Percentiles rank a stretch among this genome's conserved stretches.
Conservation (phyloP, 176 grass and related monocot species). For the Eleusine coracana region DNA sequence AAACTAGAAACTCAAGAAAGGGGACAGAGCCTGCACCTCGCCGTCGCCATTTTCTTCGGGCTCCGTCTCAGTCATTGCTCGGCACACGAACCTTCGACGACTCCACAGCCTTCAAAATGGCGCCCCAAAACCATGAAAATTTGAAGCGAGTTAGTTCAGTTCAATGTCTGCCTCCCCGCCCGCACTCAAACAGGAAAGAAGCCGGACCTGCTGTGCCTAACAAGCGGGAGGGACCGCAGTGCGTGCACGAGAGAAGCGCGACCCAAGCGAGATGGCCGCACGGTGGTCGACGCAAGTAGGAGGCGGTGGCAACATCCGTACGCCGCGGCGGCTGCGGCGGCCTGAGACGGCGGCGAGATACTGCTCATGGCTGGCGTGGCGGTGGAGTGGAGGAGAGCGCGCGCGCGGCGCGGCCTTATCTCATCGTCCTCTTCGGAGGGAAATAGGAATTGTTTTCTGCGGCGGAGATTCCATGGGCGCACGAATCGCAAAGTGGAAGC, state of each 20-base stretch:
- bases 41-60: slow-evolving; percentile 59
- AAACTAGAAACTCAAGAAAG: not conserved
- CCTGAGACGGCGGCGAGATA: slow-evolving; percentile 28
- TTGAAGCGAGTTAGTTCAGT: not conserved
- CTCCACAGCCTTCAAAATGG: slow-evolving; percentile 38
- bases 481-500: not conserved
- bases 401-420: slow-evolving; percentile 55
- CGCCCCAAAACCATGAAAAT: not conserved
- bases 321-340: not conserved
- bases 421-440: not conserved
- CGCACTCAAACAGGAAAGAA: slow-evolving; percentile 22
- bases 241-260: slow-evolving; percentile 22
- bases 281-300: slow-evolving; percentile 35
- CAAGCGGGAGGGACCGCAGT: slow-evolving; percentile 25
- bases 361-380: slow-evolving; percentile 41
- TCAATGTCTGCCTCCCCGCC: not conserved
- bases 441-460: slow-evolving; percentile 18
- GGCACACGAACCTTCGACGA: slow-evolving; percentile 51
- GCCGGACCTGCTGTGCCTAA: slow-evolving; percentile 30
- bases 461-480: not conserved
- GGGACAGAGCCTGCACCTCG: slow-evolving; percentile 13
- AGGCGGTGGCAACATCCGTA: slow-evolving; percentile 40
- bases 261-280: slow-evolving; percentile 11
- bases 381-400: slow-evolving; percentile 34
- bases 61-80: slow-evolving; percentile 57